Base-by-base conservation (phyloP, 2,329 filamentous ascomycete species). In the Drechslerella dactyloides region DNA sequence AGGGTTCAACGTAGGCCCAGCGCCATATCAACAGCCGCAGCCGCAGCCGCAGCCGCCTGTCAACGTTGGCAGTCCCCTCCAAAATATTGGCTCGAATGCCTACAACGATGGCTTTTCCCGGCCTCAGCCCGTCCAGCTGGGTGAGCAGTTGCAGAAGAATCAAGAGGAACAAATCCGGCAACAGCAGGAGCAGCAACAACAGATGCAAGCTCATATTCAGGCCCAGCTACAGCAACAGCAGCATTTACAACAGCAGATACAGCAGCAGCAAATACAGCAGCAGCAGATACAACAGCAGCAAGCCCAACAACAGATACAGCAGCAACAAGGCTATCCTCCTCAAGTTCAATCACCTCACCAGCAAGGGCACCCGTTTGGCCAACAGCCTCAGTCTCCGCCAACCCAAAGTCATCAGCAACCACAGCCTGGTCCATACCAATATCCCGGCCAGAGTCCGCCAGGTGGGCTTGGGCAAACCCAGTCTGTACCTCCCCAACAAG, bases 121-220 rank as follows among this genome's bases (percentile, higher is more conserved):
- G 1, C 50, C 60, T 11, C 68, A 72, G 50, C 42, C 68, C 1
- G 56, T 60, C 35, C 50, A 51, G 30, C 40, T 72, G 55, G 60
- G 55, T 3, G 60, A 65, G 33, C 68, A 72, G 19, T 27, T 72
- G 15, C 60, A 42, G 17, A 60, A 72, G 24, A 60, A 72, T 27
- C 60, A 72, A 21, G 68, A 72, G 37, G 68, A 72, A 33, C 60
- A 65, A 44, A 37, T 72, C 52, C 11, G 59, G 35, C 40, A 55
- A 21, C 68, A 72, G 33, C 68, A 65, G 17, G 60, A 72, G 15
- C 54, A 72, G 52, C 60, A 65, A 24, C 53, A 21, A 7, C 52
- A 21, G 30, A 13, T 17, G 19, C 52, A 55, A 15, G 52, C 11
- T n/a, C 13, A 55, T 7, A 13, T 44, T 15, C 50, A 30, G 21